A percentile compares a stretch with the other conserved stretches of the same genome.
These are phyloP conservation scores for Agrocybe chaxingu DNA, from an alignment of 768 basidiomycete species.

Conservation along the genomic window DNA sequence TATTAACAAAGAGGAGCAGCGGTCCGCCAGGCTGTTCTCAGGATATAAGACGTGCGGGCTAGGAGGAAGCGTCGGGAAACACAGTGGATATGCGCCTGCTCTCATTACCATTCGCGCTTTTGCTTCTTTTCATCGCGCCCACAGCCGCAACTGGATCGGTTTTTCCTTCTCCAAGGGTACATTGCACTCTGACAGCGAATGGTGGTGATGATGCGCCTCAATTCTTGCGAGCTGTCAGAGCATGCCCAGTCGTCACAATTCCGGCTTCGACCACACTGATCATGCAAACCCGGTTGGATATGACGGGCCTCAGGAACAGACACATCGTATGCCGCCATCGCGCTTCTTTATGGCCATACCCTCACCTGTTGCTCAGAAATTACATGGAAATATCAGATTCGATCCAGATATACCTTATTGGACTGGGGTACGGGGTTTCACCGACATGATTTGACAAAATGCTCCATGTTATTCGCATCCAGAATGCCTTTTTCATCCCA, in stretches of 20 bases:
- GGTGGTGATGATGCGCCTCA: constrained; percentile 52
- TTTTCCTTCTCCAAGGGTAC: constrained; percentile 1
- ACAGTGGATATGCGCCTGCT: constrained; percentile 9
- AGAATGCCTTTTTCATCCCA: constrained; percentile 51
- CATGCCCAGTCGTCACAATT: constrained; percentile 39
- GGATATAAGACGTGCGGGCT: constrained; percentile 5
- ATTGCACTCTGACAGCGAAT: constrained; percentile 40
- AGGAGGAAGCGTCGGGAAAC: neutral
- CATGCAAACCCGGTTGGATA: constrained; percentile 48
- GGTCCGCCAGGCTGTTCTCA: constrained; percentile 6
- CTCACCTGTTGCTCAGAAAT: constrained; percentile 26
- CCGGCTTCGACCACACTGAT: constrained; percentile 46
- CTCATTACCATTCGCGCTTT: constrained; percentile 5
- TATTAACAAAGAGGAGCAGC: neutral
- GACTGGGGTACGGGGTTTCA: constrained; percentile 35
- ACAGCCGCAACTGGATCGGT: constrained; percentile 3
- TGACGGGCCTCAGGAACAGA: constrained; percentile 48
- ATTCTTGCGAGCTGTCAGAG: constrained; percentile 40
- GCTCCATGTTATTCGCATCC: neutral
- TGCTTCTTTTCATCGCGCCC: constrained; percentile 1
- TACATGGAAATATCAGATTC: constrained; percentile 51
- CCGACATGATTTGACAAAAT: neutral
- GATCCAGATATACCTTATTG: constrained; percentile 50
- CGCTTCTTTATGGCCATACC: neutral
- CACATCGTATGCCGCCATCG: constrained; percentile 37